Base-by-base conservation (phyloP, 441 rosid genomes). In the Manihot esculenta region DNA sequence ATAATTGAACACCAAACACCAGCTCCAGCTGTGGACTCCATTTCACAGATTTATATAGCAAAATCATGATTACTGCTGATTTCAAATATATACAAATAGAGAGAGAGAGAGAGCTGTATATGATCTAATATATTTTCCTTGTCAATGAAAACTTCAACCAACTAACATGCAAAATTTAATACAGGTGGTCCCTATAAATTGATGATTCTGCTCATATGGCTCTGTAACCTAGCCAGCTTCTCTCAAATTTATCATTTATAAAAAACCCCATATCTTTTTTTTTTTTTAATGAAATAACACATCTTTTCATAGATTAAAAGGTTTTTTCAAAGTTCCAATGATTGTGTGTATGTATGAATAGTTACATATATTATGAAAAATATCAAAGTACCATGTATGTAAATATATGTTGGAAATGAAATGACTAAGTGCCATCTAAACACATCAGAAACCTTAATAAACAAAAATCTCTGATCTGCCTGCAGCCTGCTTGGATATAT, bases 401-500 rank as follows among this genome's bases (percentile, higher is more conserved):
- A 47, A 12, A 4, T 1, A 30, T 30, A 47, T 51, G 56, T 9
- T 38, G 20, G 49, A 33, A 67, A 66, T 47, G 74, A 73, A 49
- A 59, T 33, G 78, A 78, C 76, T 42, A 79, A 80, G 64, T 73
- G 75, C 55, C 66, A 70, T 59, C 26, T 66, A 66, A 50, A 66
- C 77, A 68, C 65, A 59, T 3, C 38, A 33, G 33, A 60, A 26
- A 64, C 15, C 24, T 8, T n/a, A 17, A 59, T 50, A 41, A 15
- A 23, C 10, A 10, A 26, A 12, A 24, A 11, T 56, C 20, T 27
- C 5, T 60, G n/a, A n/a, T n/a, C n/a, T n/a, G n/a, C n/a, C n/a
- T n/a, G n/a, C n/a, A n/a, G n/a, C n/a, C n/a, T n/a, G n/a, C n/a
- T n/a, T n/a, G n/a, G n/a, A n/a, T n/a, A n/a, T n/a, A n/a, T n/a